phyloP scores from a whole-genome alignment of 306 rosid genomes.

The Cicer bijugum region DNA sequence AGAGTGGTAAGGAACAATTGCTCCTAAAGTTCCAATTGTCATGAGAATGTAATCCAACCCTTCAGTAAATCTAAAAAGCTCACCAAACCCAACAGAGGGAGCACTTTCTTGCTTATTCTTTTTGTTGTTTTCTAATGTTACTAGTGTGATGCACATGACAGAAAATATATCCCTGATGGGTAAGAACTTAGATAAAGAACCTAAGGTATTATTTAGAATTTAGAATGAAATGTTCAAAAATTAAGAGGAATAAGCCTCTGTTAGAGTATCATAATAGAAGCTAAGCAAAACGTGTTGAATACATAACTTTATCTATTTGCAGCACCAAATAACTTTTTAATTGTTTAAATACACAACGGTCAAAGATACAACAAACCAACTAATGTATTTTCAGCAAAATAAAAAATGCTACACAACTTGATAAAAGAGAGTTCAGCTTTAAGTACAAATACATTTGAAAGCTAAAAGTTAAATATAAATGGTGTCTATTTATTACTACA shows the following conservation, averaged over 20 bases:
- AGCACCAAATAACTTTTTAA: neutral
- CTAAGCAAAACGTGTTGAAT: neutral
- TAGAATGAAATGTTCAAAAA: constrained; percentile 3
- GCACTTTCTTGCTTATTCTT: constrained; percentile 50
- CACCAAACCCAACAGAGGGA: constrained; percentile 58
- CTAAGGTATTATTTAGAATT: neutral
- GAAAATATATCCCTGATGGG: no score
- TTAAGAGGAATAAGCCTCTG: neutral
- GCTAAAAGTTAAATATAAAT: constrained; percentile 26
- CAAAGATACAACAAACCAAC: neutral
- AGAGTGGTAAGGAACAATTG: constrained; percentile 80
- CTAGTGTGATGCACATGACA: neutral
- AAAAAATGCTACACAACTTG: neutral
- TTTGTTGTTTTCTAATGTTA: neutral
- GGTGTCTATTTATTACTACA: constrained; percentile 29
- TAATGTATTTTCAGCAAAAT: constrained; percentile 15
- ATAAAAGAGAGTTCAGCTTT: constrained; percentile 25
- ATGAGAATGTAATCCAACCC: constrained; percentile 75
- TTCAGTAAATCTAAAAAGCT: constrained; percentile 85
- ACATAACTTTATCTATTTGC: neutral
- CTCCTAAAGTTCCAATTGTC: constrained; percentile 81
- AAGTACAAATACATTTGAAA: constrained; percentile 11
- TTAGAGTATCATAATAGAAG: no score
- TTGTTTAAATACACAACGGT: neutral
- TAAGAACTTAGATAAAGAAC: no score